phyloP scores from a whole-genome alignment of 768 basidiomycete species.

The Ramaria rubella region DNA sequence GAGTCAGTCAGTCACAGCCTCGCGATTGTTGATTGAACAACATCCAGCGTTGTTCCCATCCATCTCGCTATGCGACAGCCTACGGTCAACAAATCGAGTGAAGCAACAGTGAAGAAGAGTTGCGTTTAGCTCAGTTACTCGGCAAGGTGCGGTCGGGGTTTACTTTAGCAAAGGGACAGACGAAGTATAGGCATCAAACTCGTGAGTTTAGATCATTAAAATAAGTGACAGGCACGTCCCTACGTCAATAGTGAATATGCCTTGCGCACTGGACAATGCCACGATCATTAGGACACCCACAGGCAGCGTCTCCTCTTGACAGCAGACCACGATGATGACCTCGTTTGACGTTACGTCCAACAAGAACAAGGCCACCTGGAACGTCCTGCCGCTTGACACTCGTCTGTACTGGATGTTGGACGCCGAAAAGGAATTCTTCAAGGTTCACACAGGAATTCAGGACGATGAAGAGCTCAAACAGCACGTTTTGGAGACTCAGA shows the following conservation, averaged over 20 bases:
- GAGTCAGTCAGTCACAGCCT: not conserved
- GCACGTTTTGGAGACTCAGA: conserved; percentile 29
- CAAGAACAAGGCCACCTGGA: not conserved
- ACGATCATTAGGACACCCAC: too few species aligned
- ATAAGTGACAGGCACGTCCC: too few species aligned
- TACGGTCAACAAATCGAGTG: not conserved
- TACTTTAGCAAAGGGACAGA: too few species aligned
- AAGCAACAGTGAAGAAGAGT: not conserved
- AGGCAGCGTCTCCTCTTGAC: too few species aligned
- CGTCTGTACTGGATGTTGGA: conserved; percentile 7
- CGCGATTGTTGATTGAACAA: not conserved
- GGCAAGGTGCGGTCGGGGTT: too few species aligned
- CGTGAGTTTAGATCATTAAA: too few species aligned
- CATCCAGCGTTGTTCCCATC: not conserved
- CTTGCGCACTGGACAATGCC: too few species aligned
- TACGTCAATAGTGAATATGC: too few species aligned
- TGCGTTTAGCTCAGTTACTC: not conserved
- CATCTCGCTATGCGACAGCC: not conserved
- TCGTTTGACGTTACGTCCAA: not conserved
- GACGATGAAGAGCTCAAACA: conserved; percentile 25
- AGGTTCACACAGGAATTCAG: conserved; percentile 23
- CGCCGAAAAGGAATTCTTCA: conserved; percentile 25
- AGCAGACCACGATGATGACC: not conserved
- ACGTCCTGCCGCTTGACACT: conserved; percentile 7
- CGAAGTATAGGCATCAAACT: too few species aligned